phyloP scores from a whole-genome alignment of 805 yeast species.

The Clavispora phyllophila region DNA sequence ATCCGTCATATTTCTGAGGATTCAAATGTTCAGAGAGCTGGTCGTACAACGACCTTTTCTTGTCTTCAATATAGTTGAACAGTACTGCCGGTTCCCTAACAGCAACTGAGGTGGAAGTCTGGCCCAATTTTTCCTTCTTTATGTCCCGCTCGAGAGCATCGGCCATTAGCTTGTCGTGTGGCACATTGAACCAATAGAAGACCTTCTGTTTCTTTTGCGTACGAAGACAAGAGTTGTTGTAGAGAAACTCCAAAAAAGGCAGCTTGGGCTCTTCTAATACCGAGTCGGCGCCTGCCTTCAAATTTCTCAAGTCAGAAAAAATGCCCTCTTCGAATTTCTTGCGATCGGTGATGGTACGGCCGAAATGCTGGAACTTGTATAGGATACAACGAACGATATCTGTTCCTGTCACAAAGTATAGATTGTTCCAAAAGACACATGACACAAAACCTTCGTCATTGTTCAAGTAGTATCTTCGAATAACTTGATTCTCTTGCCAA shows the following conservation, averaged over 20 bases:
- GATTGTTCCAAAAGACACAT: conserved; percentile 87
- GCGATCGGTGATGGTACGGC: conserved; percentile 75
- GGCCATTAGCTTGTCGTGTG: conserved; percentile 85
- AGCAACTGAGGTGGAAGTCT: conserved; percentile 68
- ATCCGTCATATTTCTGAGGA: conserved; percentile 16
- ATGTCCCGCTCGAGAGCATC: conserved; percentile 92
- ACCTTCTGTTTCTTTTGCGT: conserved; percentile 97
- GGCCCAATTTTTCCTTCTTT: conserved; percentile 63
- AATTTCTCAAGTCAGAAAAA: conserved; percentile 80
- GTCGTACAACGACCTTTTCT: conserved; percentile 43
- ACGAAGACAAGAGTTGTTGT: conserved; percentile 79
- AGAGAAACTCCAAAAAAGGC: conserved; percentile 74
- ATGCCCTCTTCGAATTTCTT: conserved; percentile 97
- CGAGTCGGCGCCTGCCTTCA: conserved; percentile 85
- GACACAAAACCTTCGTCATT: conserved; percentile 89
- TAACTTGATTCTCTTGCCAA: conserved; percentile 86
- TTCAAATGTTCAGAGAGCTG: conserved; percentile 47
- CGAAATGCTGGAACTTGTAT: conserved; percentile 84
- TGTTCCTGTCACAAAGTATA: conserved; percentile 90
- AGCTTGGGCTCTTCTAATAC: conserved; percentile 83
- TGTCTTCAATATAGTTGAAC: conserved; percentile 53
- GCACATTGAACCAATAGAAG: conserved; percentile 93
- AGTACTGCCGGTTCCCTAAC: conserved; percentile 74
- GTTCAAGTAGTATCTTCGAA: conserved; percentile 78
- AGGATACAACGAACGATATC: conserved; percentile 91